Evolutionary conservation across 2,329 filamentous ascomycete genomes (phyloP), one percentile per base, ranked within the genome.

Genomic region (Orbilia quercus): DNA sequence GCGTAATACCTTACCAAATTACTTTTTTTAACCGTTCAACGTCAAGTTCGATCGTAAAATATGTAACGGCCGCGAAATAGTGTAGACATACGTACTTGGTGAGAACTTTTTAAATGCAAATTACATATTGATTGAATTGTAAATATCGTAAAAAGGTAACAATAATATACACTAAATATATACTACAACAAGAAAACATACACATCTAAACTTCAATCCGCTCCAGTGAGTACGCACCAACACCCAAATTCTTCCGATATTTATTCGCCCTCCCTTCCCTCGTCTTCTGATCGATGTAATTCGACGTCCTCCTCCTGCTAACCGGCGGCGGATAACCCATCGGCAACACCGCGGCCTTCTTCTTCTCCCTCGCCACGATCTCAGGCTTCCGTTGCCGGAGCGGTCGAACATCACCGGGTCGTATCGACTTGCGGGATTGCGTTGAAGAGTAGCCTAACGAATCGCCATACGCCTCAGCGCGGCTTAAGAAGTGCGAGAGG

Each of bases 271-370:
- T 60, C 12, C 66, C 60, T 23, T 73, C 45, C 25, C 59, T 59
- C 60, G 55, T 50, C 48, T 64, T 73, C 53, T 66, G 47, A 54
- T 44, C 54, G 2, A 54, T 48, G 2, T 22, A 18, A 20, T 58
- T 44, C 11, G 62, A 25, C 12, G 53, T 45, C 14, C 89, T 60
- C 22, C 44, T 73, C 36, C 40, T 60, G 5, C 14, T 47, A 38
- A 57, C 42, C 40, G 69, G 54, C 23, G 69, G 69, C 25, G 69
- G 69, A 34, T 73, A 73, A 20, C 69, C 69, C 60, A 73, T 66
- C 7, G 69, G 69, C 18, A 73, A 44, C 11, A 73, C 69, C 14
- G 69, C 69, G 6, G 69, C 69, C 60, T 73, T 73, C 48, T 55
- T 65, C 48, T 12, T 48, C 23, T 73, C 69, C 22, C 69, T 53